Evolutionary conservation across 2,329 filamentous ascomycete species (phyloP).

Genomic region (Diplodia sapinea): DNA sequence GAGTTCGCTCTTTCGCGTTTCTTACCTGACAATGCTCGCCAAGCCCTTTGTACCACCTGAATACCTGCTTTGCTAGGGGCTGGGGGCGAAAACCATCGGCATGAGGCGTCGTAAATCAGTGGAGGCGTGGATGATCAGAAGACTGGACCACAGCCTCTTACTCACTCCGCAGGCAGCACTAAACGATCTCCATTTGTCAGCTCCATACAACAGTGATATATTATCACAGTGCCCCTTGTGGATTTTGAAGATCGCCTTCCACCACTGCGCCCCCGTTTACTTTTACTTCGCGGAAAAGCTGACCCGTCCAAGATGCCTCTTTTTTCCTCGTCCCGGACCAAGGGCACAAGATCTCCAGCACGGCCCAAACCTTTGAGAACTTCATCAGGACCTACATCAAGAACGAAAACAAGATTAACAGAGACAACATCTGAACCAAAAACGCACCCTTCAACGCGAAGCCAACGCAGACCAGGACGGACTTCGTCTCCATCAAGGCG

Average conservation of each 20-base stretch:
- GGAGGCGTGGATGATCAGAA: background rate
- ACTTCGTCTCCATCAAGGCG: background rate
- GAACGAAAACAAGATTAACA: background rate
- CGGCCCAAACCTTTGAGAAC: background rate
- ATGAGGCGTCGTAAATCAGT: background rate
- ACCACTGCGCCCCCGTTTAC: background rate
- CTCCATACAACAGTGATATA: background rate
- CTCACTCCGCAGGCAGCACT: slow-evolving; percentile 1
- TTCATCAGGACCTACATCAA: background rate
- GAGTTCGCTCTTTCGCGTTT: background rate
- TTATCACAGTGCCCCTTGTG: background rate
- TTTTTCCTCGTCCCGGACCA: background rate
- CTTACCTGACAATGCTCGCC: background rate
- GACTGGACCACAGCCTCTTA: background rate
- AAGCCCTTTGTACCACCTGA: background rate
- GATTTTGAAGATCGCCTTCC: background rate
- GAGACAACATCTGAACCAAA: background rate
- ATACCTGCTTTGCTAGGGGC: background rate
- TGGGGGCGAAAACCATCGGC: background rate
- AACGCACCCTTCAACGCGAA: too few species aligned
- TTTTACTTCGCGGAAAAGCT: background rate
- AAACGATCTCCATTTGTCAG: background rate
- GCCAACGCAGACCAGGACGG: background rate
- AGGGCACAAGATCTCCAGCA: background rate
- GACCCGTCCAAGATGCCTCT: background rate